These are phyloP conservation scores for Auricularia heimuer DNA, from an alignment of 768 basidiomycete genomes.

Conservation along the genomic window DNA sequence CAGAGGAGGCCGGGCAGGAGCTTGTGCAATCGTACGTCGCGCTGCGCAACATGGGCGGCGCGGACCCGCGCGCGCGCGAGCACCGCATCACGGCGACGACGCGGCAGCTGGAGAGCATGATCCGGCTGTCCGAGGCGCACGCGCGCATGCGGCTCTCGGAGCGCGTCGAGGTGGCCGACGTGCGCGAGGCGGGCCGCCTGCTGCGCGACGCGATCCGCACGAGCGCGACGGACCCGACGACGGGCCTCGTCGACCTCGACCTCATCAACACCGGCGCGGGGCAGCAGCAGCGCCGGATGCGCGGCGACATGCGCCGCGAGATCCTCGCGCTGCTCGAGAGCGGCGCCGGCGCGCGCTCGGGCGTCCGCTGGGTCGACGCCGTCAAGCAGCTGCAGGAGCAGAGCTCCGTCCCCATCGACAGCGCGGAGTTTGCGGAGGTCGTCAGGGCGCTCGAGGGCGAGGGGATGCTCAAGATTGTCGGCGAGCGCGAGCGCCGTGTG, in stretches of 20 bases:
- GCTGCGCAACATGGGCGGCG: slow-evolving; percentile 78
- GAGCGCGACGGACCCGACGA: slow-evolving; percentile 89
- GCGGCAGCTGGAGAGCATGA: slow-evolving; percentile 75
- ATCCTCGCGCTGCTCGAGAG: slow-evolving; percentile 54
- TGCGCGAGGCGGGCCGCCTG: slow-evolving; percentile 83
- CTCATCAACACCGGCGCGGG: slow-evolving; percentile 91
- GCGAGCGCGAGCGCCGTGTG: slow-evolving; percentile 76
- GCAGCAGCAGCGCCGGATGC: slow-evolving; percentile 70
- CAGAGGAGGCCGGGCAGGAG: slow-evolving; percentile 73
- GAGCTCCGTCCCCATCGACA: slow-evolving; percentile 72
- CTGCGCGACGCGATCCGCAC: slow-evolving; percentile 96
- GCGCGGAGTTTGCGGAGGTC: slow-evolving; percentile 73
- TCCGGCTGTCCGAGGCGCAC: slow-evolving; percentile 91
- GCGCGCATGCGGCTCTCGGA: slow-evolving; percentile 90
- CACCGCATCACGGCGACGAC: slow-evolving; percentile 97
- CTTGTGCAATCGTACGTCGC: slow-evolving; percentile 87
- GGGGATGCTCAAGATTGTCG: slow-evolving; percentile 75
- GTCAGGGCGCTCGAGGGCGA: slow-evolving; percentile 73
- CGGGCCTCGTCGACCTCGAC: slow-evolving; percentile 96
- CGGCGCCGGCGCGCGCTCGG: slow-evolving; percentile 38
- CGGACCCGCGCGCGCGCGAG: slow-evolving; percentile 79
- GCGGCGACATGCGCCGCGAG: slow-evolving; percentile 85
- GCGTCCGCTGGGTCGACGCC: slow-evolving; percentile 78
- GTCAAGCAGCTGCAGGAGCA: slow-evolving; percentile 71
- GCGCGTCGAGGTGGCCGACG: slow-evolving; percentile 80